Evolutionary conservation across 352 stramenopile genomes (phyloP).

Genomic region (Hyaloperonospora arabidopsidis): DNA sequence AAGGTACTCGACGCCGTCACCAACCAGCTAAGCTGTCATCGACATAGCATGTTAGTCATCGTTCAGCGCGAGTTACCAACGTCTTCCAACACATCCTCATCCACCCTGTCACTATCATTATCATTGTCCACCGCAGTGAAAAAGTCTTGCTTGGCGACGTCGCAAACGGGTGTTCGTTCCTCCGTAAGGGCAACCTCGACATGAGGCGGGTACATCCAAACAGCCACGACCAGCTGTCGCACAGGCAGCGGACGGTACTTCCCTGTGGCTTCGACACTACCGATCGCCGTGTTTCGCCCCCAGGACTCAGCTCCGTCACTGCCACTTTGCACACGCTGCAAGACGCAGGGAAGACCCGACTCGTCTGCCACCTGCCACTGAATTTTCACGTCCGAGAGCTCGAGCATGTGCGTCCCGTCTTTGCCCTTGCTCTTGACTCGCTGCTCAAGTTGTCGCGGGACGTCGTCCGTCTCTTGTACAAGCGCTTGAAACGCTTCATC

Average conservation of each 20-base stretch:
- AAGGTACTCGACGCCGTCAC: too few species aligned
- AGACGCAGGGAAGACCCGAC: conserved; percentile 41
- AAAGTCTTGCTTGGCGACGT: conserved; percentile 39
- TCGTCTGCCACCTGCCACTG: conserved; percentile 61
- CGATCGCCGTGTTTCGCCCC: not conserved
- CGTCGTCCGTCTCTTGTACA: conserved; percentile 43
- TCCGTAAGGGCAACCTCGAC: conserved; percentile 51
- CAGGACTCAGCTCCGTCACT: too few species aligned
- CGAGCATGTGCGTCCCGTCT: conserved; percentile 24
- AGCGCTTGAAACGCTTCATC: conserved; percentile 55
- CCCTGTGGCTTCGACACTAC: conserved; percentile 15
- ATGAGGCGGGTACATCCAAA: conserved; percentile 68
- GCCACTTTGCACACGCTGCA: conserved; percentile 18
- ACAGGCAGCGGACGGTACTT: conserved; percentile 44
- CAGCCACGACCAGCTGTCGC: conserved; percentile 44
- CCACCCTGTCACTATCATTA: too few species aligned
- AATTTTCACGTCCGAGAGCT: conserved; percentile 34
- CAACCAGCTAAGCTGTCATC: too few species aligned
- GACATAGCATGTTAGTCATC: too few species aligned
- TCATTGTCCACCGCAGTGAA: conserved; percentile 12
- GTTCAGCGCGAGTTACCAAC: too few species aligned
- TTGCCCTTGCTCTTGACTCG: conserved; percentile 36
- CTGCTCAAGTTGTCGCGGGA: conserved; percentile 27
- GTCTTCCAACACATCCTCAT: too few species aligned
- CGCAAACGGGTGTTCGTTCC: conserved; percentile 40